Conservation (phyloP, 2,329 filamentous ascomycete genomes). For the Lachnellula hyalina region DNA sequence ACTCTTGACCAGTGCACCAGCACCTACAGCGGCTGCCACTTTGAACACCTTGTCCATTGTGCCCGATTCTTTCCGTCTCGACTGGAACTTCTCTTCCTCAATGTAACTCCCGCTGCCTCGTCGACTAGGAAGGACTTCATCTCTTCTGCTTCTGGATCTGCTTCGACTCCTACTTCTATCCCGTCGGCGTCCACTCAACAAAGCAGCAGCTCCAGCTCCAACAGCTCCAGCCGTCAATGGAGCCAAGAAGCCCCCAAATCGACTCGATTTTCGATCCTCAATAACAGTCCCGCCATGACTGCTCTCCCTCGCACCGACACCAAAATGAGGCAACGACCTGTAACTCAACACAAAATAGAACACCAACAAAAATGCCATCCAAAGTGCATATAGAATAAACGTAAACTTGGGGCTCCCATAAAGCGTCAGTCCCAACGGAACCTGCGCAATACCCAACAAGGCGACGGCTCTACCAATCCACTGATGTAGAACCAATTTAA, state of each 20-base stretch:
- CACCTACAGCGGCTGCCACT: slow-evolving; percentile 57
- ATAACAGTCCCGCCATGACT: slow-evolving; percentile 42
- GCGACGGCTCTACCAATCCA: slow-evolving; percentile 78
- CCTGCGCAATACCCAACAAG: slow-evolving; percentile 77
- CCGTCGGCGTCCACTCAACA: slow-evolving; percentile 39
- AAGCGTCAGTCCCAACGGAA: slow-evolving; percentile 82
- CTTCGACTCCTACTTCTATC: slow-evolving; percentile 26
- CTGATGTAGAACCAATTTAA: slow-evolving; percentile 58
- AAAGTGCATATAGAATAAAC: slow-evolving; percentile 82
- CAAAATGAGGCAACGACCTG: slow-evolving; percentile 49
- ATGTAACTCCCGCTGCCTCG: slow-evolving; percentile 45
- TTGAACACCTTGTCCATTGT: slow-evolving; percentile 57
- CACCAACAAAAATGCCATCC: slow-evolving; percentile 66
- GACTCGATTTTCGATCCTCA: slow-evolving; percentile 39
- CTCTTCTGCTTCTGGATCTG: slow-evolving; percentile 15
- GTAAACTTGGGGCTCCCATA: slow-evolving; percentile 83
- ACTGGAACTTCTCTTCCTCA: slow-evolving; percentile 57
- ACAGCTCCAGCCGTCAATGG: slow-evolving; percentile 52
- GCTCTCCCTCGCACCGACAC: slow-evolving; percentile 31
- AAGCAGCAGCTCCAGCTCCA: slow-evolving; percentile 52
- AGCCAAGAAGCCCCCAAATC: slow-evolving; percentile 43
- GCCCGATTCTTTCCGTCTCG: slow-evolving; percentile 38
- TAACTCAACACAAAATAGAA: slow-evolving; percentile 78
- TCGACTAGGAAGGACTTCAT: slow-evolving; percentile 21
- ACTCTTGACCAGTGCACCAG: slow-evolving; percentile 55